These are phyloP conservation scores for Magnusiomyces suaveolens DNA, from an alignment of 1,139 yeast genomes.

Conservation along the genomic window DNA sequence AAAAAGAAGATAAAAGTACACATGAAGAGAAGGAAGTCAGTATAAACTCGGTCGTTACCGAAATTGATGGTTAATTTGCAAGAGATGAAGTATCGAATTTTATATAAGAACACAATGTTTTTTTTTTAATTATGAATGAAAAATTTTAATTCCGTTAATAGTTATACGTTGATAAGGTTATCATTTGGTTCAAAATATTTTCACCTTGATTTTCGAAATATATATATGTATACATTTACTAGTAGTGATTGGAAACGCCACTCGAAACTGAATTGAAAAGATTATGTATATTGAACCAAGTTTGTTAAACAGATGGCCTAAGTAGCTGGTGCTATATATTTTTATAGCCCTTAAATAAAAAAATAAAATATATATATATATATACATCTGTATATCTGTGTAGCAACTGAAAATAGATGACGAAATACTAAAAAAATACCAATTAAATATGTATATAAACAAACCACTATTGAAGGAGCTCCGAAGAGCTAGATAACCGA, in stretches of 20 bases:
- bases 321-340: no score
- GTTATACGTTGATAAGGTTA: no score
- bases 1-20: neutral
- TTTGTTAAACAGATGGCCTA: no score
- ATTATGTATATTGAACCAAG: no score
- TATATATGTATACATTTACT: no score
- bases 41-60: neutral
- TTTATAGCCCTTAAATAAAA: neutral
- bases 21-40: constrained; percentile 1
- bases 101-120: neutral
- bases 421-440: no score
- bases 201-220: no score
- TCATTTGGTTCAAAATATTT: no score
- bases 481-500: constrained; percentile 41
- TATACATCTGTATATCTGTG: neutral
- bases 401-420: no score
- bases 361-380: neutral
- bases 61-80: neutral
- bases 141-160: no score
- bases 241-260: no score
- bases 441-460: neutral
- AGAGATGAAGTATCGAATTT: neutral
- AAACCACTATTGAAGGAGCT: constrained; percentile 32
- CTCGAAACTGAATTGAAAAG: no score
- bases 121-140: neutral